Conservation (phyloP, 2,329 filamentous ascomycete species). For the Colletotrichum sp. region DNA sequence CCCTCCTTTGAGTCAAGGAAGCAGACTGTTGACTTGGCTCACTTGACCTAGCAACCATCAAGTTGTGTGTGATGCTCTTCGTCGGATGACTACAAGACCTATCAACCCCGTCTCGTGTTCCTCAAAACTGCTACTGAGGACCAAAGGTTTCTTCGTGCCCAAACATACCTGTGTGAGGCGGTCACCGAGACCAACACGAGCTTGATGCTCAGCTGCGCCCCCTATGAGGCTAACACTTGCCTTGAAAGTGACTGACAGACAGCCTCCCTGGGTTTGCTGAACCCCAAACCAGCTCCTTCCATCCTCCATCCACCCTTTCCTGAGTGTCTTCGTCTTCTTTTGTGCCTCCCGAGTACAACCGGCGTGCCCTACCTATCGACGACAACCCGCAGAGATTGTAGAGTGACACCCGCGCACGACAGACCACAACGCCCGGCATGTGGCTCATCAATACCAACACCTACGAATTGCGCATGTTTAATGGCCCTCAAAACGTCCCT, state of each 20-base stretch:
- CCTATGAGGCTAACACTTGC: background rate
- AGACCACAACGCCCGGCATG: constrained; percentile 1
- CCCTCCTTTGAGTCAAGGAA: background rate
- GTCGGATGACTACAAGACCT: background rate
- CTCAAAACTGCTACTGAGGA: background rate
- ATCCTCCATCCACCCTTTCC: background rate
- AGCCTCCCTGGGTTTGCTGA: background rate
- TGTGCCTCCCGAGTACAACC: background rate
- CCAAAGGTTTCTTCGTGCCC: background rate
- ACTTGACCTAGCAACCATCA: background rate
- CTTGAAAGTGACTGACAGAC: background rate
- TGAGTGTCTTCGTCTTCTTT: background rate
- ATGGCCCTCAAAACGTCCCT: constrained; percentile 12
- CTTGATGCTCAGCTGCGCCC: background rate
- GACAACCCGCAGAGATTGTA: background rate
- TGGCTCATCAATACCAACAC: constrained; percentile 18
- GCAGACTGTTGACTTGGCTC: background rate
- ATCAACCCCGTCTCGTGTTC: background rate
- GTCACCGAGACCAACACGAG: background rate
- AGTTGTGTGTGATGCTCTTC: background rate
- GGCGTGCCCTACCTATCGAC: background rate
- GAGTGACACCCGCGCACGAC: background rate
- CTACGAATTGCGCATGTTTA: constrained; percentile 2
- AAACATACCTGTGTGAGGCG: background rate
- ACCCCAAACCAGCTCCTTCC: background rate